Conservation (phyloP, 129 eudicot genomes). For the Helichrysum umbraculigerum region DNA sequence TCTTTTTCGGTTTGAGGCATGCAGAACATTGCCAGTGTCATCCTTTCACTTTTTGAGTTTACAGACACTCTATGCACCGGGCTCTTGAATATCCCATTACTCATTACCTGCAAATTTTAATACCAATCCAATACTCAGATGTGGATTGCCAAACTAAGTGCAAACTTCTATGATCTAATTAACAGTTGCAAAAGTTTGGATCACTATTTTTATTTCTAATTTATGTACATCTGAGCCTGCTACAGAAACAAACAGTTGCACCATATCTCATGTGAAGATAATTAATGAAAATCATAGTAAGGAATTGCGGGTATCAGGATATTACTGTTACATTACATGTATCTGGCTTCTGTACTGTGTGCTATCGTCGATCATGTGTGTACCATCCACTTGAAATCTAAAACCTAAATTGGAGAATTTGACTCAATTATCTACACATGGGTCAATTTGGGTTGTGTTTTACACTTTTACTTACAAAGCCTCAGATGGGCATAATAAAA, state of each 20-base stretch:
- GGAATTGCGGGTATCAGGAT: neutral
- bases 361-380: too few relatives aligned
- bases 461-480: too few relatives aligned
- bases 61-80: slow-evolving; percentile 56
- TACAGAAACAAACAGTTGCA: neutral
- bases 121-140: slow-evolving; percentile 1
- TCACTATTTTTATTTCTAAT: too few relatives aligned
- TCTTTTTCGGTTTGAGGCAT: slow-evolving; percentile 42
- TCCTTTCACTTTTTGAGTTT: slow-evolving; percentile 43
- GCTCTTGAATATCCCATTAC: slow-evolving; percentile 65
- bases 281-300: too few relatives aligned
- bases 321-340: too few relatives aligned
- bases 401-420: too few relatives aligned
- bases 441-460: too few relatives aligned
- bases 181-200: neutral
- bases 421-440: too few relatives aligned
- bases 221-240: neutral
- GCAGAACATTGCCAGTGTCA: slow-evolving; percentile 53
- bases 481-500: too few relatives aligned
- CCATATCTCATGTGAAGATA: neutral
- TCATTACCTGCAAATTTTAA: slow-evolving; percentile 51
- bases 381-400: neutral
- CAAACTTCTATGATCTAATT: neutral
- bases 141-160: neutral
- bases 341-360: too few relatives aligned